Evolutionary conservation across 2,329 filamentous ascomycete genomes (phyloP), one percentile per base, ranked within the genome.

Genomic region (Hypoxylon sp.): DNA sequence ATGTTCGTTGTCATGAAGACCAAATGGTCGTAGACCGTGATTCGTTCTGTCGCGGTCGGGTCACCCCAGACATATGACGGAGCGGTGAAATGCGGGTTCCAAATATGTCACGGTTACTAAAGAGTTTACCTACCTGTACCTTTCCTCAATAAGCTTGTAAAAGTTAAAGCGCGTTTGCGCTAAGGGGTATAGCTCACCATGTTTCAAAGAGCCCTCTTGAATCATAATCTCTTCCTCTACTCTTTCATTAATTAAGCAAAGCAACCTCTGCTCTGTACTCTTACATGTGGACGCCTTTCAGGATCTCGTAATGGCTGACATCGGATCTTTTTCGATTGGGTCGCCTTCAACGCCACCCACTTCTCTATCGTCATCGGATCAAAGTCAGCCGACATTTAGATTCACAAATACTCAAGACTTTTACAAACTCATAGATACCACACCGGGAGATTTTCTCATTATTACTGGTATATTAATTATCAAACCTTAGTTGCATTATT

Each of bases 51-150:
- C 7, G 13, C 19, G 14, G 23, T 14, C 14, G 58, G 38, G 38
- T 53, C 49, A 19, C 49, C 58, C 58, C 58, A 61, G 13, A 53
- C 58, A 19, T 53, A 53, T 3, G 58, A 53, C 2, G 53, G 58
- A 23, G 58, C 49, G 25, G 49, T 53, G 34, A 61, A 53, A 28
- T 34, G 38, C 3, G 38, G n/a, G 10, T 38, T 46, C 11, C n/a
- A n/a, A n/a, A n/a, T n/a, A n/a, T n/a, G n/a, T n/a, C n/a, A n/a
- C n/a, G n/a, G n/a, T n/a, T n/a, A n/a, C n/a, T n/a, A n/a, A n/a
- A n/a, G n/a, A n/a, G n/a, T n/a, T n/a, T n/a, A n/a, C n/a, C n/a
- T n/a, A n/a, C n/a, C n/a, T n/a, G n/a, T n/a, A n/a, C n/a, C n/a
- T n/a, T n/a, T n/a, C n/a, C n/a, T n/a, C n/a, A n/a, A n/a, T n/a